phyloP scores from a whole-genome alignment of 192 early-diverging fungal genomes.

The Spizellomyces sp. region DNA sequence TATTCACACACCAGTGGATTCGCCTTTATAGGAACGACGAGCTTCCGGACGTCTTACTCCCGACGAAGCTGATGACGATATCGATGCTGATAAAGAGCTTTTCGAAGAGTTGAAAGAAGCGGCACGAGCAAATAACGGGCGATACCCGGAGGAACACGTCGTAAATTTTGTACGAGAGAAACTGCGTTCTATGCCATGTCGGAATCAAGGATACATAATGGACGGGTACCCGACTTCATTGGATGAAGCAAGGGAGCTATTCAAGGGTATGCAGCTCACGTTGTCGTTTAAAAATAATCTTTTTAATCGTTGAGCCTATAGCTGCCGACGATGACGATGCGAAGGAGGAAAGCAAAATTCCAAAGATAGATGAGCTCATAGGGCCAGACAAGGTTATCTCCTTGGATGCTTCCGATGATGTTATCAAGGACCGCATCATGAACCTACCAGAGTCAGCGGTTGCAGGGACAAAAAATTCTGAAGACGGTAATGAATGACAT shows the following conservation, averaged over 20 bases:
- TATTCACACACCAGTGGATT: not conserved
- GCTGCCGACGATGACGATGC: conserved; percentile 52
- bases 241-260: conserved; percentile 52
- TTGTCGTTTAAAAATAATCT: not conserved
- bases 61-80: conserved; percentile 50
- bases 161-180: conserved; percentile 56
- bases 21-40: conserved; percentile 36
- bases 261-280: conserved; percentile 41
- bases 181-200: conserved; percentile 61
- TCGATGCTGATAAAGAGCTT: conserved; percentile 55
- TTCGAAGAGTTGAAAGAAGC: conserved; percentile 59
- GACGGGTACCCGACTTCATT: conserved; percentile 56
- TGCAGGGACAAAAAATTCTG: conserved; percentile 53
- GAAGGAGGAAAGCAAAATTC: conserved; percentile 49
- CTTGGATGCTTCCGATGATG: conserved; percentile 54
- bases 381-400: conserved; percentile 55
- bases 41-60: conserved; percentile 27
- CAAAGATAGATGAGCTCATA: conserved; percentile 44
- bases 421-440: conserved; percentile 61
- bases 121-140: conserved; percentile 47
- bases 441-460: conserved; percentile 53
- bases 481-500: conserved; percentile 49
- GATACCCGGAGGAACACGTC: conserved; percentile 48
- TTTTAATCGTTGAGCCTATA: not conserved
- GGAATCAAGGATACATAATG: conserved; percentile 64